Evolutionary conservation across 2,329 filamentous ascomycete species (phyloP).

Genomic region (Fusarium sp.): DNA sequence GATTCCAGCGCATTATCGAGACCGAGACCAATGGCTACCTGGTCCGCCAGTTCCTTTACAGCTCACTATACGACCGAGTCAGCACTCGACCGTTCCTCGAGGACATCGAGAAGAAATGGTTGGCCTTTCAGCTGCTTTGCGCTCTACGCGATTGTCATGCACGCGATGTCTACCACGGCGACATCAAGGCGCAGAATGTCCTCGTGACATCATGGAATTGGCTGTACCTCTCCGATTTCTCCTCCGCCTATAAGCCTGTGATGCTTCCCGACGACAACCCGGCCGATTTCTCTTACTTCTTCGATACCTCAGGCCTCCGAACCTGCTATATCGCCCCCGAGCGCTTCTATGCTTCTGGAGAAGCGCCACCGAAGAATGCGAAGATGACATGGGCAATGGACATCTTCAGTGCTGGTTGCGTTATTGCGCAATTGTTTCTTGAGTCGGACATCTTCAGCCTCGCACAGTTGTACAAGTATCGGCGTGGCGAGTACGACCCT

Average conservation of each 20-base stretch:
- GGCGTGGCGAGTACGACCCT: conserved; percentile 91
- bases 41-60: conserved; percentile 94
- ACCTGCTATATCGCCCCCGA: conserved; percentile 97
- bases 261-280: conserved; percentile 96
- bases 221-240: conserved; percentile 98
- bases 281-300: conserved; percentile 97
- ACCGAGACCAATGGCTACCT: conserved; percentile 92
- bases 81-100: conserved; percentile 96
- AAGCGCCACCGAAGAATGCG: conserved; percentile 67
- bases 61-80: conserved; percentile 95
- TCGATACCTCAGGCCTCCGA: conserved; percentile 88
- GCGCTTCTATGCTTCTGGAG: conserved; percentile 79
- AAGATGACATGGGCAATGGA: conserved; percentile 93
- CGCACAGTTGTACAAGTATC: conserved; percentile 94
- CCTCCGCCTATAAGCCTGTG: conserved; percentile 92
- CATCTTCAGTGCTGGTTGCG: conserved; percentile 95
- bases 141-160: conserved; percentile 91
- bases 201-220: conserved; percentile 99
- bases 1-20: conserved; percentile 90
- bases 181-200: conserved; percentile 98
- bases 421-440: conserved; percentile 95
- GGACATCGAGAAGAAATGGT: conserved; percentile 98
- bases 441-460: conserved; percentile 98
- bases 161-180: conserved; percentile 90
- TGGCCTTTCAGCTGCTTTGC: conserved; percentile 94